Base-by-base conservation (phyloP, 2,329 filamentous ascomycete genomes). In the Aspergillus fumigatiaffinis region DNA sequence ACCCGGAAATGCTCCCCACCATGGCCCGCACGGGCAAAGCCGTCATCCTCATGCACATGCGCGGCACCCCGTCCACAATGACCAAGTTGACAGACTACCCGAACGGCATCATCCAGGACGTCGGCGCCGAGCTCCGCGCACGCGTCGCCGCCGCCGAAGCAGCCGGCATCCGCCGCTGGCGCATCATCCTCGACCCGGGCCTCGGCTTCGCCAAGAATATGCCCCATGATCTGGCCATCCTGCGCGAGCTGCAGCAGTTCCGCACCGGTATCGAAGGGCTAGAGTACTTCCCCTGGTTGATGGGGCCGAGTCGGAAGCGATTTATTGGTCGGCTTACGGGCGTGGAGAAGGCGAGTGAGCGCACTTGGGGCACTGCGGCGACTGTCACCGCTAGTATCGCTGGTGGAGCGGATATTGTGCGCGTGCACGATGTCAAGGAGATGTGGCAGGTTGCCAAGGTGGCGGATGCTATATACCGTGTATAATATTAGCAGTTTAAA, bases 151-250 rank as follows among this genome's bases (percentile, higher is more conserved):
- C 85, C 1, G 94, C 94, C n/a, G 77, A 95, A 73, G 82, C 79
- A 14, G 92, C 91, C 0, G 94, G 94, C 0, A 84, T 99, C 47
- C 83, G 90, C 3, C 87, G 92, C 51, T 99, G 94, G 94, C 89
- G 93, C 63, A 95, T 99, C 62, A 87, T 97, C 35, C 84, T 97
- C 1, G 94, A 99, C 71, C 94, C 94, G 0, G 94, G 94, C 0
- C 84, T 99, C 32, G 94, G 94, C 0, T 99, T 99, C 71, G 92
- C 94, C 55, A 99, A 99, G 78, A 87, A 85, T 0, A 80, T 82
- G 54, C 80, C 82, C 44, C 91, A 97, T 72, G 97, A 97, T 73
- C 77, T 97, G 2, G 86, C 91, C 65, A 77, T 99, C 2, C 77
- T 99, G 35, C 81, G 89, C 8, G 76, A 84, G 1, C 75, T 95